Conservation (phyloP, 2,329 filamentous ascomycete species). For the Xylogone sp. region DNA sequence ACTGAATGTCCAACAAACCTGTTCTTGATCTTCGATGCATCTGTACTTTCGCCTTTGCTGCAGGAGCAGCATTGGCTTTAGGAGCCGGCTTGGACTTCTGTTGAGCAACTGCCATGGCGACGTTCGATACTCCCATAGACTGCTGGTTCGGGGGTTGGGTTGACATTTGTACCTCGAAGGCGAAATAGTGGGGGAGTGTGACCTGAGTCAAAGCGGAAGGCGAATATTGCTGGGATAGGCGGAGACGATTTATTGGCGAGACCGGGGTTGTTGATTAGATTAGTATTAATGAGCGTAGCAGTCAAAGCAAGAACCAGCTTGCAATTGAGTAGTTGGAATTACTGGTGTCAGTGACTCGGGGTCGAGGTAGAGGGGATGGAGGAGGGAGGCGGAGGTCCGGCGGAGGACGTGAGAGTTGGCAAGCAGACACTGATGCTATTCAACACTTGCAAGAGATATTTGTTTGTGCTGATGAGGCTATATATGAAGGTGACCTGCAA, state of each 20-base stretch:
- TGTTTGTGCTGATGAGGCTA: conserved; percentile 19
- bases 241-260: conserved; percentile 28
- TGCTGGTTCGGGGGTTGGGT: conserved; percentile 55
- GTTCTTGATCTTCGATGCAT: conserved; percentile 93
- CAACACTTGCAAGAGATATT: conserved; percentile 19
- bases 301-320: conserved; percentile 32
- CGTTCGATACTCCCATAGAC: conserved; percentile 32
- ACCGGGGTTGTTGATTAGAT: conserved; percentile 34
- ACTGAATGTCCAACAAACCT: conserved; percentile 58
- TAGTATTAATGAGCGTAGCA: conserved; percentile 32
- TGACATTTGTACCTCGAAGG: conserved; percentile 51
- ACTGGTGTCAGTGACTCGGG: conserved; percentile 18
- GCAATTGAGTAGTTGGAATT: conserved; percentile 16
- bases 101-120: conserved; percentile 56
- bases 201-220: conserved; percentile 21
- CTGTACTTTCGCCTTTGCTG: conserved; percentile 66
- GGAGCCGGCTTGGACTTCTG: conserved; percentile 56
- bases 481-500: conserved; percentile 20
- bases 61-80: conserved; percentile 49
- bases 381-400: conserved; percentile 7
- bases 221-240: conserved; percentile 17
- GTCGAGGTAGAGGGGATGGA: conserved; percentile 26
- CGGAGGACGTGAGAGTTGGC: conserved; percentile 12
- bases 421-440: conserved; percentile 20
- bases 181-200: conserved; percentile 25